Conservation (phyloP, 371 early-diverging fungal species). For the Globomyces sp. region DNA sequence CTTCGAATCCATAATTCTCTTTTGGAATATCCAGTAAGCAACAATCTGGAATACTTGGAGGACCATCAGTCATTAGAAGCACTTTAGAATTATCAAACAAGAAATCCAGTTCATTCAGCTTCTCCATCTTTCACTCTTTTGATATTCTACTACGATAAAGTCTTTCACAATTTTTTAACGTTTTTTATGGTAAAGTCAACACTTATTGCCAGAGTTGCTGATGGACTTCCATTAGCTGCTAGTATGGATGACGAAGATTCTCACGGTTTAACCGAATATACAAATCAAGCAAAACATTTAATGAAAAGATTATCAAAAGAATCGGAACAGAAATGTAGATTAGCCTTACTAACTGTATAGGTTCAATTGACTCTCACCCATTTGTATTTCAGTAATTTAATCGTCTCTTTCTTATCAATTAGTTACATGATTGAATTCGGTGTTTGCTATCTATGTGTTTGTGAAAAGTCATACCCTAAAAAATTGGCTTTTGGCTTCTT, state of each 20-base stretch:
- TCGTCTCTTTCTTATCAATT: slow-evolving; percentile 8
- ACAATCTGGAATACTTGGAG: too few relatives aligned
- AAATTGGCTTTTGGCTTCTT: slow-evolving; percentile 93
- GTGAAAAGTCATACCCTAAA: slow-evolving; percentile 92
- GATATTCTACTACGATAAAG: not conserved
- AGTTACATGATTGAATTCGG: slow-evolving; percentile 93
- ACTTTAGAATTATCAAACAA: too few relatives aligned
- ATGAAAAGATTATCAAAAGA: slow-evolving; percentile 81
- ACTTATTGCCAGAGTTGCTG: slow-evolving; percentile 89
- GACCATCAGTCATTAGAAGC: too few relatives aligned
- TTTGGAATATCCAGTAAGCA: too few relatives aligned
- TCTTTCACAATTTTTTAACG: not conserved
- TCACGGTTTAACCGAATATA: slow-evolving; percentile 83
- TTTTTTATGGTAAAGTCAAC: slow-evolving; percentile 85
- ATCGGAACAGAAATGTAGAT: slow-evolving; percentile 77
- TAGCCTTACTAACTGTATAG: too few relatives aligned
- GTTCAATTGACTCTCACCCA: slow-evolving; percentile 87
- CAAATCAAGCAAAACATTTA: slow-evolving; percentile 87
- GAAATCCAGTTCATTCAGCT: too few relatives aligned
- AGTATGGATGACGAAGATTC: slow-evolving; percentile 94
- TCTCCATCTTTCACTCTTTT: too few relatives aligned
- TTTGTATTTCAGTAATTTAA: slow-evolving; percentile 75
- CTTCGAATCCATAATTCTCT: too few relatives aligned
- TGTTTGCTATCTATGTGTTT: slow-evolving; percentile 90
- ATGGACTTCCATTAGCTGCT: slow-evolving; percentile 94